Conservation (phyloP, 1,139 yeast species). For the Taiozyma sp. region DNA sequence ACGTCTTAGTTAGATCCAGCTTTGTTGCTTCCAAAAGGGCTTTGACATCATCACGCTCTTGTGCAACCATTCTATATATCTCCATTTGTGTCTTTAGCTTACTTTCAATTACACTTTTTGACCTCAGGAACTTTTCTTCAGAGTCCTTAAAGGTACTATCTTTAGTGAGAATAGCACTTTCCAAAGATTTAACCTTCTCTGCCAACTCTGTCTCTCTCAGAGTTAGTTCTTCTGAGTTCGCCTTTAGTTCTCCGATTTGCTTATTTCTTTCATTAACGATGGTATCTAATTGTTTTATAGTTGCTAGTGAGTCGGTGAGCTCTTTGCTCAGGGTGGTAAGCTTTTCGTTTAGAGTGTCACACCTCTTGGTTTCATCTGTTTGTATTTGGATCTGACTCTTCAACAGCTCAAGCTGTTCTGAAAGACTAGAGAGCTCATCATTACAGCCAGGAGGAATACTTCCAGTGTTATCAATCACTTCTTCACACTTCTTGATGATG, state of each 20-base stretch:
- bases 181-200: not conserved
- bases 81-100: slow-evolving; percentile 18
- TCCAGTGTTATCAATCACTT: not conserved
- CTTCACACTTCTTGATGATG: not conserved
- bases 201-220: not conserved
- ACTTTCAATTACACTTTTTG: slow-evolving; percentile 11
- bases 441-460: not conserved
- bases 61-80: slow-evolving; percentile 11
- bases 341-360: not conserved
- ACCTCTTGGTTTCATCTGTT: not conserved
- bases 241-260: not conserved
- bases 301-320: not conserved
- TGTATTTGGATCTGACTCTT: not conserved
- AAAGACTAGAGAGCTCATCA: not conserved
- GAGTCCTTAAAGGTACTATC: slow-evolving; percentile 1
- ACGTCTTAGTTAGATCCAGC: not conserved
- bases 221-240: not conserved
- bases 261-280: not conserved
- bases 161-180: not conserved
- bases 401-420: not conserved
- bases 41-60: slow-evolving; percentile 16
- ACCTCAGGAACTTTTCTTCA: slow-evolving; percentile 10
- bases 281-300: not conserved
- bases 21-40: slow-evolving; percentile 4
- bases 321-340: not conserved